A percentile compares a stretch with the other conserved stretches of the same genome.
Conservation (phyloP, 352 stramenopile genomes). For the Plasmopara muralis region DNA sequence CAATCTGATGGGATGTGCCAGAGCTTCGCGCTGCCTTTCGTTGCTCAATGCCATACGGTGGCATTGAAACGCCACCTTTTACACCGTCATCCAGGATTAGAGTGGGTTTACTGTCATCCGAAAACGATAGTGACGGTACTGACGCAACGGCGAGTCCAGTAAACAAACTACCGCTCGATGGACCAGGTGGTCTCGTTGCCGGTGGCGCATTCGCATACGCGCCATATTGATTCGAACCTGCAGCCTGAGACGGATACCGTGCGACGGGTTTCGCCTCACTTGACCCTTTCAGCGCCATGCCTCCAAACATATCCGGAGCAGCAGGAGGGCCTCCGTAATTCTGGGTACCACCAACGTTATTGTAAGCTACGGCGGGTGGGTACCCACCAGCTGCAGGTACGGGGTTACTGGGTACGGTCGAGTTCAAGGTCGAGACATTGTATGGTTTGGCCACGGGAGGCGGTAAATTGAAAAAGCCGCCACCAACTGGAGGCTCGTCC, state of each 20-base stretch:
- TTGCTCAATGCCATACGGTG: constrained; percentile 26
- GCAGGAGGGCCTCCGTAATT: constrained; percentile 8
- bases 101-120: constrained; percentile 1
- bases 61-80: not conserved
- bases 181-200: constrained; percentile 2
- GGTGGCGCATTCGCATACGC: constrained; percentile 14
- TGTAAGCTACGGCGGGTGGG: constrained; percentile 14
- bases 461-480: constrained; percentile 83
- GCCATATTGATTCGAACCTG: constrained; percentile 23
- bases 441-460: constrained; percentile 52
- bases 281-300: constrained; percentile 56
- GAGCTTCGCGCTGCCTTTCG: constrained; percentile 30
- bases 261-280: constrained; percentile 9
- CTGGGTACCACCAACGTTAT: constrained; percentile 14
- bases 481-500: constrained; percentile 39
- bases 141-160: constrained; percentile 46
- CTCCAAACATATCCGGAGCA: constrained; percentile 62
- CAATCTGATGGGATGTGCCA: constrained; percentile 59
- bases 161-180: constrained; percentile 33
- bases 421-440: constrained; percentile 14
- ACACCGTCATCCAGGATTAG: constrained; percentile 15
- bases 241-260: constrained; percentile 21
- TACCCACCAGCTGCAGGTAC: constrained; percentile 16
- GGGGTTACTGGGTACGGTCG: constrained; percentile 7
- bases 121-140: not conserved